Base-by-base conservation (phyloP, 179 eudicot genomes). In the Pouteria campechiana region DNA sequence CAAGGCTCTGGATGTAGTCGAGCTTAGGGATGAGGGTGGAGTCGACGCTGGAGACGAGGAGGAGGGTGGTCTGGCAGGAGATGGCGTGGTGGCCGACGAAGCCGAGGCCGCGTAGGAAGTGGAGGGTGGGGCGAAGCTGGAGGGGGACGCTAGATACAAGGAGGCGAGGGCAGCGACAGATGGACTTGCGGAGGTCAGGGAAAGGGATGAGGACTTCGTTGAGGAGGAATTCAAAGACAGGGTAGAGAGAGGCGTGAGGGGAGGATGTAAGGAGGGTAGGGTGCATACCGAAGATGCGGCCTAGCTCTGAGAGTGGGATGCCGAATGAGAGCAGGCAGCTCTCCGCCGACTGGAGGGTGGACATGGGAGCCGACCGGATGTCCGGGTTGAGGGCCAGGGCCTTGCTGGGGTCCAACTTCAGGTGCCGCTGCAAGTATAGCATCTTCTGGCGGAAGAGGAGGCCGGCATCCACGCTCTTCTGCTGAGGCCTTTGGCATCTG, bases 271-370 rank as follows among this genome's bases (percentile, higher is more conserved):
- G 79, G 16, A 89, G 79, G 36, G 58, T 61, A 0, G 97, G 97
- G 37, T 52, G 45, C 86, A 81, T 81, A 36, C 81, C 93, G 52
- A 85, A 53, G 35, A 89, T 74, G 4, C 95, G 86, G 20, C 95
- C 86, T 9, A 74, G 37, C 18, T 77, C 69, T 36, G 72, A 31
- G 18, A 61, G 76, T 1, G 61, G 61, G 32, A 85, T 32, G 10
- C 82, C 89, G 65, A 85, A 73, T 2, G 86, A 74, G 1, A 40
- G 40, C 44, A 85, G 69, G 61, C 81, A 78, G 4, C 37, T 46
- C 41, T 79, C 76, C 17, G 78, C 66, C 46, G 85, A 62, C 30
- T 61, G 54, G 41, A 89, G 50, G 36, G 65, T 37, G 35, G 55
- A 38, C 39, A 89, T 68, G 7, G 83, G 63, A 5, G 83, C 44